Conservation (phyloP, 1,284 basidiomycete genomes). For the Vanrija sp. region DNA sequence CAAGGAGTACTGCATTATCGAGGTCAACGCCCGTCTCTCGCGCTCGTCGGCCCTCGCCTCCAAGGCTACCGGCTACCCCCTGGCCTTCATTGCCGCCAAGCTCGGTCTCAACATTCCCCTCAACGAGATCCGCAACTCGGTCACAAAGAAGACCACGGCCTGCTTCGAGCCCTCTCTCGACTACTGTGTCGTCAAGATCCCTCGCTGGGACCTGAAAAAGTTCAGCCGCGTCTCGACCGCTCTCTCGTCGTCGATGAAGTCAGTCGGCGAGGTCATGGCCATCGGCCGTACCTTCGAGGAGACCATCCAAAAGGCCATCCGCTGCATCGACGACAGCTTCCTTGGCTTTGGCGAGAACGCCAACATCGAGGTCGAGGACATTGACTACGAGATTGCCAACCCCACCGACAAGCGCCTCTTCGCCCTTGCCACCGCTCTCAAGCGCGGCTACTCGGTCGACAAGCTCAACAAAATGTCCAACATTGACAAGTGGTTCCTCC, state of each 20-base stretch:
- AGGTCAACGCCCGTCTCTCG: slow-evolving; percentile 98
- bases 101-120: slow-evolving; percentile 93
- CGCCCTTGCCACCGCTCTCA: slow-evolving; percentile 92
- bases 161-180: slow-evolving; percentile 98
- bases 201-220: slow-evolving; percentile 98
- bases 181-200: slow-evolving; percentile 97
- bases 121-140: slow-evolving; percentile 96
- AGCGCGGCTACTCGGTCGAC: slow-evolving; percentile 88
- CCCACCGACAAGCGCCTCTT: slow-evolving; percentile 84
- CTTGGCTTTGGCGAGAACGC: slow-evolving; percentile 69
- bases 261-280: slow-evolving; percentile 98
- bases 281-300: slow-evolving; percentile 98
- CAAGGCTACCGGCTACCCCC: slow-evolving; percentile 96
- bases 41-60: slow-evolving; percentile 96
- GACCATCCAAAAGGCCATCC: slow-evolving; percentile 95
- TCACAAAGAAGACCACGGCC: slow-evolving; percentile 91
- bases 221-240: slow-evolving; percentile 85
- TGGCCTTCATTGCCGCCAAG: slow-evolving; percentile 98
- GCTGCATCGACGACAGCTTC: slow-evolving; percentile 93
- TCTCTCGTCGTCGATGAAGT: slow-evolving; percentile 95
- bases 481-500: slow-evolving; percentile 98
- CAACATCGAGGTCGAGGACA: slow-evolving; percentile 63
- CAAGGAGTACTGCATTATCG: slow-evolving; percentile 97
- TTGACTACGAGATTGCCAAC: slow-evolving; percentile 68
- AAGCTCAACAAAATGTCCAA: slow-evolving; percentile 96